These are phyloP conservation scores for Fagopyrum esculentum DNA, from an alignment of 148 eudicot species.

Conservation along the genomic window DNA sequence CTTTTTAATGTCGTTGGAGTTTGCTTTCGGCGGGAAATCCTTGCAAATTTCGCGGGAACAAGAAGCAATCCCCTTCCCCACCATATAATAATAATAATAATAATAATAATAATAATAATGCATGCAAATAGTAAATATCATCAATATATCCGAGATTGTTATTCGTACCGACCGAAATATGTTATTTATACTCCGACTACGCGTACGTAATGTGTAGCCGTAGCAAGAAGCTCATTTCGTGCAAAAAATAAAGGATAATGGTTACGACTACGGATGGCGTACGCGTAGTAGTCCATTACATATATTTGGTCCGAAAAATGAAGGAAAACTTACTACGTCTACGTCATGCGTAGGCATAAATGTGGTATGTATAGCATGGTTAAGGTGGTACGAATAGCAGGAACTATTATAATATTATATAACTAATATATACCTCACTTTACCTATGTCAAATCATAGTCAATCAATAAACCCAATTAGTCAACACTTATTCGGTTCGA, in stretches of 20 bases:
- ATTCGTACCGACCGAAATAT: too few relatives aligned
- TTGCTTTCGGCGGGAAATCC: slow-evolving; percentile 15
- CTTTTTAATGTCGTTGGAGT: not conserved
- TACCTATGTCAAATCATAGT: not conserved
- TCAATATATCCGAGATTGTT: not conserved
- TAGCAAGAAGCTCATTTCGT: too few relatives aligned
- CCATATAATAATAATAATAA: not conserved
- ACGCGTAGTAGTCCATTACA: too few relatives aligned
- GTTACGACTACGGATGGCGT: too few relatives aligned
- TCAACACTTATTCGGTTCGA: not conserved
- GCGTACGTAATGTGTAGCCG: too few relatives aligned
- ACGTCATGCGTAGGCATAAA: too few relatives aligned
- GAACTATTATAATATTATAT: not conserved
- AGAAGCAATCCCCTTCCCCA: slow-evolving; percentile 6
- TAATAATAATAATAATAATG: not conserved
- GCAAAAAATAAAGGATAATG: too few relatives aligned
- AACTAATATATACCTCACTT: not conserved
- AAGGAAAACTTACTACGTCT: too few relatives aligned
- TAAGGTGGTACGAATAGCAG: too few relatives aligned
- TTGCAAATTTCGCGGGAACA: slow-evolving; percentile 13
- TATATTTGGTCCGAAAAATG: too few relatives aligned
- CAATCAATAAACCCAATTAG: not conserved
- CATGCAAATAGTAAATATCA: not conserved
- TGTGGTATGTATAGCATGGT: too few relatives aligned
- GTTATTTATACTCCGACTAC: too few relatives aligned